These are phyloP conservation scores for Aaosphaeria pasadenensis DNA, from an alignment of 2,329 filamentous ascomycete genomes.

Conservation along the genomic window DNA sequence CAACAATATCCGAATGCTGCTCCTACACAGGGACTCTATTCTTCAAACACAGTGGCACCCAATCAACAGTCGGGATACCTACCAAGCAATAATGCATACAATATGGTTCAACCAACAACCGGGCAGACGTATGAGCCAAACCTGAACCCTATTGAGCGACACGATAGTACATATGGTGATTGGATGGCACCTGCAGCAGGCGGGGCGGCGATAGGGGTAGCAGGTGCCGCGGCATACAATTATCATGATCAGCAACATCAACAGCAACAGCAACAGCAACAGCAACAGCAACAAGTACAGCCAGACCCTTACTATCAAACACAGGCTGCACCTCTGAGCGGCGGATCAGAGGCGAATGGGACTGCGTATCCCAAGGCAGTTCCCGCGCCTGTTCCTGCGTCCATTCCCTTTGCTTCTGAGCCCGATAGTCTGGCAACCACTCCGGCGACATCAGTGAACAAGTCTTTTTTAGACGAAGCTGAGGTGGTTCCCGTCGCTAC, in stretches of 20 bases:
- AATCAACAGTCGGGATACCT: slow-evolving; percentile 8
- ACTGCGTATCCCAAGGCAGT: not conserved
- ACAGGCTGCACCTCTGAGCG: not conserved
- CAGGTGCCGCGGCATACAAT: slow-evolving; percentile 33
- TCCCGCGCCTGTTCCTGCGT: slow-evolving; percentile 1
- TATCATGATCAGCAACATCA: slow-evolving; percentile 22
- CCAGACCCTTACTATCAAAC: not conserved
- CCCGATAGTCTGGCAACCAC: slow-evolving; percentile 13
- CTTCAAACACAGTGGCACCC: slow-evolving; percentile 1
- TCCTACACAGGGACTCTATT: not conserved
- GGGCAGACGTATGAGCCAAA: not conserved
- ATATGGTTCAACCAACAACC: not conserved
- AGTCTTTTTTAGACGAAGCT: slow-evolving; percentile 32
- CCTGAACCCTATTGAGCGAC: slow-evolving; percentile 10
- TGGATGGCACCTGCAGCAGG: slow-evolving; percentile 55
- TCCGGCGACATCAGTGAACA: slow-evolving; percentile 9
- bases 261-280: slow-evolving; percentile 1
- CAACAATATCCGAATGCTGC: slow-evolving; percentile 4
- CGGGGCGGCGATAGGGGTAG: slow-evolving; percentile 40
- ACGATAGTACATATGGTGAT: slow-evolving; percentile 48
- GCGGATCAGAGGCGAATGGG: not conserved
- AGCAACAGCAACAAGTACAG: no score
- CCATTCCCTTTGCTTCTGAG: slow-evolving; percentile 4
- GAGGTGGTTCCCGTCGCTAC: slow-evolving; percentile 22
- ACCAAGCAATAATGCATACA: not conserved